phyloP scores from a whole-genome alignment of 2,329 filamentous ascomycete species.

The Drechslerella coelobrocha region DNA sequence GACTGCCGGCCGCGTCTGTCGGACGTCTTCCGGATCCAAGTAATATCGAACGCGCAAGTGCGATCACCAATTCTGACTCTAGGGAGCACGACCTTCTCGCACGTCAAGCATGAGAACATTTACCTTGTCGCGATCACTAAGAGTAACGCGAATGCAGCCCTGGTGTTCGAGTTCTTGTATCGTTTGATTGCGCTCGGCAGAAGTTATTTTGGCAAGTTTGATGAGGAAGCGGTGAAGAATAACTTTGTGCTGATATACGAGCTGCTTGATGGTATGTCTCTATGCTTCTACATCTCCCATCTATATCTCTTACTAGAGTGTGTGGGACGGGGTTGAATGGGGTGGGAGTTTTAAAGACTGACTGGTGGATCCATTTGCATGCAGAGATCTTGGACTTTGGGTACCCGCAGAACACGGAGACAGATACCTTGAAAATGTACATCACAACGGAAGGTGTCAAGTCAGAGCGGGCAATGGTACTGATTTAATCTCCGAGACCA shows the following conservation, averaged over 20 bases:
- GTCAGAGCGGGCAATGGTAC: conserved; percentile 73
- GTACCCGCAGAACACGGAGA: conserved; percentile 98
- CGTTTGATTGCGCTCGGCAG: conserved; percentile 86
- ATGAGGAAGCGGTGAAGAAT: conserved; percentile 99
- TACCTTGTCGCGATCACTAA: conserved; percentile 97
- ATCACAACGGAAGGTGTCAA: conserved; percentile 99
- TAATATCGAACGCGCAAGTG: conserved; percentile 97
- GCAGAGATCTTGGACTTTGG: conserved; percentile 97
- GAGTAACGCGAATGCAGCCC: conserved; percentile 97
- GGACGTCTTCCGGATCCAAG: conserved; percentile 99
- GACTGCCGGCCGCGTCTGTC: conserved; percentile 96
- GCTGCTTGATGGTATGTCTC: conserved; percentile 78
- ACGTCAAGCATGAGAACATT: conserved; percentile 99
- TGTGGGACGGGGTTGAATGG: conserved; percentile 11
- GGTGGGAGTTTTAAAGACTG: background rate
- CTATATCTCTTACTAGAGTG: no score
- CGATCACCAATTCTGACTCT: conserved; percentile 96
- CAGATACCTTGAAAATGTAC: conserved; percentile 99
- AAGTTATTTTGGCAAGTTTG: conserved; percentile 98
- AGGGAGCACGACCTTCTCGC: conserved; percentile 97
- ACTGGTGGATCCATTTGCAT: conserved; percentile 15
- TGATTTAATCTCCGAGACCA: background rate
- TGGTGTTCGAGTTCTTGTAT: conserved; percentile 98
- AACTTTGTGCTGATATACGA: conserved; percentile 99
- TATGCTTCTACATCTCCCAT: background rate